A percentile compares a stretch with the other conserved stretches of the same genome.
Conservation (phyloP, 169 alveolate genomes). For the Plasmodium reichenowi region DNA sequence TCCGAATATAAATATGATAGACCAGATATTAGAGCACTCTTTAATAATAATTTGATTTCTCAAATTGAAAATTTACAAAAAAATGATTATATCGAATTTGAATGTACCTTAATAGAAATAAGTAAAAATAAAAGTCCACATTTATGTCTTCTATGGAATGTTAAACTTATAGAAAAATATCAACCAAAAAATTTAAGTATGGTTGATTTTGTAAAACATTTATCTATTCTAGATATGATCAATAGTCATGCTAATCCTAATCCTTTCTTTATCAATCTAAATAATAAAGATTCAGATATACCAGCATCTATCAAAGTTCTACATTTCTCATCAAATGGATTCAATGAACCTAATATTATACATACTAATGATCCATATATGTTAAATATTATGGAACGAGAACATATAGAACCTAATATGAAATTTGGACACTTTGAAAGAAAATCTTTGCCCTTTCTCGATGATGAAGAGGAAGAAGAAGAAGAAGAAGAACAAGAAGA, state of each 20-base stretch:
- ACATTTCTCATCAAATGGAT: background rate
- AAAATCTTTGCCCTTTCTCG: background rate
- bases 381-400: background rate
- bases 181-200: slow-evolving; percentile 11
- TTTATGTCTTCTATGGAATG: slow-evolving; percentile 50
- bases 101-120: slow-evolving; percentile 46
- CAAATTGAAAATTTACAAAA: slow-evolving; percentile 59
- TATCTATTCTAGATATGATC: slow-evolving; percentile 47
- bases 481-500: slow-evolving; percentile 20
- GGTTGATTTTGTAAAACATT: slow-evolving; percentile 42
- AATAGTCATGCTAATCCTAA: slow-evolving; percentile 31
- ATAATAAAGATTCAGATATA: background rate
- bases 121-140: slow-evolving; percentile 54
- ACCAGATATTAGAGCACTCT: slow-evolving; percentile 45
- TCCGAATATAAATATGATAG: slow-evolving; percentile 48
- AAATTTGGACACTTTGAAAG: no score
- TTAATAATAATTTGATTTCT: slow-evolving; percentile 18
- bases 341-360: background rate
- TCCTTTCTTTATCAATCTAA: slow-evolving; percentile 29
- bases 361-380: background rate
- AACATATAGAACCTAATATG: no score
- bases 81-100: slow-evolving; percentile 50
- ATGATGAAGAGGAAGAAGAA: background rate
- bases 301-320: slow-evolving; percentile 21
- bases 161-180: slow-evolving; percentile 13